Conservation (phyloP, 2,329 filamentous ascomycete genomes). For the Cladosporium velox region DNA sequence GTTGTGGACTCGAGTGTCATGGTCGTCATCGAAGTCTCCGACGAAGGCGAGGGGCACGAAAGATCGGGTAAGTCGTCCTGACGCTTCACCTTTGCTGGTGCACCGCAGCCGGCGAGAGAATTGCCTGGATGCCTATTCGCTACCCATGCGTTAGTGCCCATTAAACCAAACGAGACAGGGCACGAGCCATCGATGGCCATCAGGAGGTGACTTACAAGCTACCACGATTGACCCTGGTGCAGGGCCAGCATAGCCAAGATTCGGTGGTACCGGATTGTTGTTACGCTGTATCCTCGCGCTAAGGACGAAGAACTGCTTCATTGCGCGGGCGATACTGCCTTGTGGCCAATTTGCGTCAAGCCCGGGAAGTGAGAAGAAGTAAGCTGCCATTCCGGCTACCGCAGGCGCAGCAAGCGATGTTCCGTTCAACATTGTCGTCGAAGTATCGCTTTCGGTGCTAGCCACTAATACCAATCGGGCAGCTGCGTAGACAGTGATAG, state of each 20-base stretch:
- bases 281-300: conserved; percentile 13
- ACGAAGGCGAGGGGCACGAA: background rate
- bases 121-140: conserved; percentile 8
- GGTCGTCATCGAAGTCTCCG: background rate
- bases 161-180: too few relatives aligned
- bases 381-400: conserved; percentile 5
- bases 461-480: background rate
- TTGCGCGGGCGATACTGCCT: background rate
- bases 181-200: too few relatives aligned
- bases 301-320: conserved; percentile 10
- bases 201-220: background rate
- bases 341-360: conserved; percentile 10
- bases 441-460: background rate
- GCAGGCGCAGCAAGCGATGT: conserved; percentile 6
- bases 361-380: conserved; percentile 9
- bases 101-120: background rate
- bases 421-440: background rate
- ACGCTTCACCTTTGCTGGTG: background rate
- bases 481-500: background rate
- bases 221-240: background rate
- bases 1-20: background rate
- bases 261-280: conserved; percentile 3
- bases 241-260: conserved; percentile 1
- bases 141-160: background rate
- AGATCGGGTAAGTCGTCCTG: conserved; percentile 9